Conservation (phyloP, 192 early-diverging fungal genomes). For the Mortierella claussenii region DNA sequence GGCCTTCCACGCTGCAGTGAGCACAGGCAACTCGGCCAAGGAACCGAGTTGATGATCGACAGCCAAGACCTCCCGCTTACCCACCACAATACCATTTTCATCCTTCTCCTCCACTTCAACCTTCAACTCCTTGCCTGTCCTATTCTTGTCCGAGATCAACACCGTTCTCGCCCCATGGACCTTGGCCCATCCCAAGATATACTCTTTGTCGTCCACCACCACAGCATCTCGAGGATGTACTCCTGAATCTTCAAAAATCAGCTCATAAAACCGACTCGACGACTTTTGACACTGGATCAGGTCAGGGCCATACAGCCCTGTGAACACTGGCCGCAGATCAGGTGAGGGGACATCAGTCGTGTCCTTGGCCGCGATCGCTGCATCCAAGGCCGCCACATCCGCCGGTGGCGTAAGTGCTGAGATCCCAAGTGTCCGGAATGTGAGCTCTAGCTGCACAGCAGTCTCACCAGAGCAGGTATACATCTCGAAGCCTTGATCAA, state of each 20-base stretch:
- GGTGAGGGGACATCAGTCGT: not conserved
- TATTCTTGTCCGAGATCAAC: slow-evolving; percentile 29
- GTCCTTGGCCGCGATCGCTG: not conserved
- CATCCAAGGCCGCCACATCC: not conserved
- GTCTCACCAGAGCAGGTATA: slow-evolving; percentile 39
- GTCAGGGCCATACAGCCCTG: slow-evolving; percentile 36
- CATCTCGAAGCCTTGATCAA: slow-evolving; percentile 29
- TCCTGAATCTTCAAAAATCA: slow-evolving; percentile 20
- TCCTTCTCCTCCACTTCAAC: slow-evolving; percentile 9
- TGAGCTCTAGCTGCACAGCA: slow-evolving; percentile 18
- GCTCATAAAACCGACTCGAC: slow-evolving; percentile 27
- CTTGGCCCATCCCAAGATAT: slow-evolving; percentile 42
- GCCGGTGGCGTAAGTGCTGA: not conserved
- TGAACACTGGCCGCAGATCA: slow-evolving; percentile 19
- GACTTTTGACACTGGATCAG: slow-evolving; percentile 18
- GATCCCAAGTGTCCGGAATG: slow-evolving; percentile 27
- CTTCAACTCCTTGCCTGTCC: slow-evolving; percentile 29
- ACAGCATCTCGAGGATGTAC: slow-evolving; percentile 21
- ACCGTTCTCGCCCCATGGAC: slow-evolving; percentile 29
- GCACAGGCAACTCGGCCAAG: slow-evolving; percentile 21
- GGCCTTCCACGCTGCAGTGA: slow-evolving; percentile 21
- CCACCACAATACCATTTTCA: not conserved
- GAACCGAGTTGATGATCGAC: slow-evolving; percentile 40
- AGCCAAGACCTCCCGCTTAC: slow-evolving; percentile 12
- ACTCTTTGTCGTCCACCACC: slow-evolving; percentile 45